Base-by-base conservation (phyloP, 2,329 filamentous ascomycete genomes). In the Aspergillus pseudoglaucus region DNA sequence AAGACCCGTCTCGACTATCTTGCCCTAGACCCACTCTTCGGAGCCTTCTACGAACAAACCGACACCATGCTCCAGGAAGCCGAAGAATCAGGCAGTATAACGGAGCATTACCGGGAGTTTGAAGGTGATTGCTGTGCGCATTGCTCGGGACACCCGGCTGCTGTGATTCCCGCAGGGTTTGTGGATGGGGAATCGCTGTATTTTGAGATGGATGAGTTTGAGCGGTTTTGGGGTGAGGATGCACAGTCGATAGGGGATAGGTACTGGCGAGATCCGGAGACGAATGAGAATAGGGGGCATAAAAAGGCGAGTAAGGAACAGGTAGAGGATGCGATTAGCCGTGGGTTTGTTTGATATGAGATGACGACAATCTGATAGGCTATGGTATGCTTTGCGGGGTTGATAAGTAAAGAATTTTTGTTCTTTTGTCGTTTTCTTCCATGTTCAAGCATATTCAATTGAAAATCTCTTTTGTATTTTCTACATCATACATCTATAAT, bases 71-170 rank as follows among this genome's bases (percentile, higher is more conserved):
- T 53, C 2, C 4, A 15, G 0, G 30, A 46, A 2, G 50, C 38
- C 9, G 15, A 14, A 14, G 18, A 20, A 14, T 20, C 17, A 14
- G 38, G 18, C 4, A 40, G 8, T 22, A 4, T 17, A n/a, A 17
- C 3, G 6, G 15, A 35, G 33, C 33, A 14, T 7, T 40, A 40
- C 6, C 14, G 8, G 17, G 14, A 20, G 12, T 20, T 20, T 3
- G 17, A 20, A 10, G 38, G 38, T 4, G n/a, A 17, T 1, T 48
- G 47, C 8, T 59, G 59, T 45, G 32, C 53, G 1, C 59, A 56
- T 33, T 61, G 58, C 27, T 35, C 37, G 4, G 57, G 57, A 1
- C 50, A 58, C 22, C 53, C 53, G 1, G 44, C 38, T n/a, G 56
- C 56, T 1, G 37, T 50, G 4, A 59, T 61, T 7, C 40, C 52